These are phyloP conservation scores for Mortierella alpina DNA, from an alignment of 192 early-diverging fungal species.

Conservation along the genomic window DNA sequence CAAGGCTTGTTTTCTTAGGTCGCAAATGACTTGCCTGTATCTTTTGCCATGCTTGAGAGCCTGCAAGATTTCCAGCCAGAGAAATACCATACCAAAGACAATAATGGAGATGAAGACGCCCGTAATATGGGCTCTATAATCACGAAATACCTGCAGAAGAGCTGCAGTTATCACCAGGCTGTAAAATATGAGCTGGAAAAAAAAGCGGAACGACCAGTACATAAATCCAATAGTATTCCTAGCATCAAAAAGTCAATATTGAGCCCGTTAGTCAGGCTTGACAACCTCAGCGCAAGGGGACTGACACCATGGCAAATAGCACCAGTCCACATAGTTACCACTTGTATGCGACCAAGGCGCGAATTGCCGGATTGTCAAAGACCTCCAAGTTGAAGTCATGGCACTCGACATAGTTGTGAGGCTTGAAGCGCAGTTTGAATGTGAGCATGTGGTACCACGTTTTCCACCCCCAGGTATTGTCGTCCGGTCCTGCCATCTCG, in stretches of 20 bases:
- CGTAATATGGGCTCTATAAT: neutral
- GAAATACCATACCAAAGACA: neutral
- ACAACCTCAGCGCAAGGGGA: neutral
- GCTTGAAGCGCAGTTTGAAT: neutral
- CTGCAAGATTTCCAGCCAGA: constrained; percentile 21
- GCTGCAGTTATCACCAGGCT: constrained; percentile 2
- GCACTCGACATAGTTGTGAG: neutral
- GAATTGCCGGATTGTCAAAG: constrained; percentile 17
- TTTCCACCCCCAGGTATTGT: constrained; percentile 4
- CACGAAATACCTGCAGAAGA: constrained; percentile 16
- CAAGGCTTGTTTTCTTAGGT: neutral
- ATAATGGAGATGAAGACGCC: constrained; percentile 26
- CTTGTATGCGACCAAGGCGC: constrained; percentile 13
- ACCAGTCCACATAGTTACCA: neutral
- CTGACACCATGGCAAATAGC: no score
- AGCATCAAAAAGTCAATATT: neutral
- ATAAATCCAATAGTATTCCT: constrained; percentile 16
- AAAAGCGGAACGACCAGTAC: constrained; percentile 10
- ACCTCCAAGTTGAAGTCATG: constrained; percentile 5
- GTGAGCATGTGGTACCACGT: neutral
- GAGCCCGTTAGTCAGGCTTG: no score
- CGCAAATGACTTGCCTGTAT: constrained; percentile 4
- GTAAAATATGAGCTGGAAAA: constrained; percentile 8
- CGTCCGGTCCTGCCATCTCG: neutral
- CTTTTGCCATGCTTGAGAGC: neutral